phyloP scores from a whole-genome alignment of 164 flowering plant species.

The Taxillus chinensis region DNA sequence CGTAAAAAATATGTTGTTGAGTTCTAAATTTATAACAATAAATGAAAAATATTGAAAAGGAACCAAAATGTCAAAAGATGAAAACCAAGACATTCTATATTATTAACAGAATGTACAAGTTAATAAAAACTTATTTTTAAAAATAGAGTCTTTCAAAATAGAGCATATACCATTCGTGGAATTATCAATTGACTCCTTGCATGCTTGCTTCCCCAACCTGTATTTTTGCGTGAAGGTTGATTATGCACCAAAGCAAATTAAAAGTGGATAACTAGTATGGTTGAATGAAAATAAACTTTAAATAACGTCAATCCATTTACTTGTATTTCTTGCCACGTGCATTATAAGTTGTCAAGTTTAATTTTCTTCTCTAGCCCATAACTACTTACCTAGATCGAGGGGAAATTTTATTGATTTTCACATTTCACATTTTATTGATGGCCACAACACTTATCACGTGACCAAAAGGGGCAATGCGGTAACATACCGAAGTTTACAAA shows the following conservation, averaged over 20 bases:
- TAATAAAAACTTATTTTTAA: too few species aligned
- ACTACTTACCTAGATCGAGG: neutral
- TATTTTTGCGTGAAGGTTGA: slow-evolving; percentile 54
- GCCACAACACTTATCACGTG: neutral
- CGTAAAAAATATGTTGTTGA: too few species aligned
- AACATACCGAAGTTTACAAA: too few species aligned
- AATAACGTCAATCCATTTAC: neutral
- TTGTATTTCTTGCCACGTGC: neutral
- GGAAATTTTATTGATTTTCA: neutral
- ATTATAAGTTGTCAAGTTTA: neutral
- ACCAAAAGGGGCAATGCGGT: too few species aligned
- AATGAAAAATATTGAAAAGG: too few species aligned
- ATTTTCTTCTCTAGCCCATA: neutral
- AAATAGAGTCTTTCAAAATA: too few species aligned
- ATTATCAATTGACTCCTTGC: slow-evolving; percentile 67
- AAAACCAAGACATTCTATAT: too few species aligned
- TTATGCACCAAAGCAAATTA: neutral
- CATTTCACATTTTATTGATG: neutral
- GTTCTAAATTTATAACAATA: too few species aligned
- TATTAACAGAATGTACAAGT: too few species aligned
- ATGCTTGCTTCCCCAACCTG: slow-evolving; percentile 81
- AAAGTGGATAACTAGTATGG: neutral
- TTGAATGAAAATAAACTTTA: neutral
- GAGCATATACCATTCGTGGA: slow-evolving; percentile 70
- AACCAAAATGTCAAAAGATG: too few species aligned